Conservation (phyloP, 208 protist species). For the Leptomonas seymouri region DNA sequence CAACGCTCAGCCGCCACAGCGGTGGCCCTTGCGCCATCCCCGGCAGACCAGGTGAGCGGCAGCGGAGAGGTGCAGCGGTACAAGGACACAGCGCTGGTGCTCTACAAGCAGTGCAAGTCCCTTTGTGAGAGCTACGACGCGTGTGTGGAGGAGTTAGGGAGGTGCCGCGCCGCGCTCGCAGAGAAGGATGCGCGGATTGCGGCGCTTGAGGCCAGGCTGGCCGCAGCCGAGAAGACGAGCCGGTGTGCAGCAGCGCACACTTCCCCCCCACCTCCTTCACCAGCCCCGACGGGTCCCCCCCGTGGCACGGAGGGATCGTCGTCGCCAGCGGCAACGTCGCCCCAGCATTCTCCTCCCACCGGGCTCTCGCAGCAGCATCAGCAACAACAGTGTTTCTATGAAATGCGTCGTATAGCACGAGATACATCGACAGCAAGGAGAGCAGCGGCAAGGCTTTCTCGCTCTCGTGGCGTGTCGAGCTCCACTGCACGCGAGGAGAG, state of each 20-base stretch:
- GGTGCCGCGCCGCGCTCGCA: conserved; percentile 18
- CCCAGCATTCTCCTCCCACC: background rate
- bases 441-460: background rate
- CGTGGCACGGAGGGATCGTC: background rate
- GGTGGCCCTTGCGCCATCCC: no score
- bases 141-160: conserved; percentile 54
- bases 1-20: no score
- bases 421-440: background rate
- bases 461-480: background rate
- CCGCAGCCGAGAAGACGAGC: background rate
- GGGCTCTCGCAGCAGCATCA: conserved; percentile 1
- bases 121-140: conserved; percentile 67
- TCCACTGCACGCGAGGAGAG: conserved; percentile 22
- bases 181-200: conserved; percentile 34
- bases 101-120: conserved; percentile 56
- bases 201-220: conserved; percentile 27
- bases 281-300: no score
- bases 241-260: background rate
- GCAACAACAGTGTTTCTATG: background rate
- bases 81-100: conserved; percentile 45
- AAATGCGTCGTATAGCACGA: background rate
- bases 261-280: background rate
- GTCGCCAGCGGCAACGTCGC: conserved; percentile 6
- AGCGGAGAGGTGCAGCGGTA: conserved; percentile 39
- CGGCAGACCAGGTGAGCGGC: no score